Evolutionary conservation across 192 early-diverging fungal genomes (phyloP).

Genomic region (Entophlyctis luteolus): DNA sequence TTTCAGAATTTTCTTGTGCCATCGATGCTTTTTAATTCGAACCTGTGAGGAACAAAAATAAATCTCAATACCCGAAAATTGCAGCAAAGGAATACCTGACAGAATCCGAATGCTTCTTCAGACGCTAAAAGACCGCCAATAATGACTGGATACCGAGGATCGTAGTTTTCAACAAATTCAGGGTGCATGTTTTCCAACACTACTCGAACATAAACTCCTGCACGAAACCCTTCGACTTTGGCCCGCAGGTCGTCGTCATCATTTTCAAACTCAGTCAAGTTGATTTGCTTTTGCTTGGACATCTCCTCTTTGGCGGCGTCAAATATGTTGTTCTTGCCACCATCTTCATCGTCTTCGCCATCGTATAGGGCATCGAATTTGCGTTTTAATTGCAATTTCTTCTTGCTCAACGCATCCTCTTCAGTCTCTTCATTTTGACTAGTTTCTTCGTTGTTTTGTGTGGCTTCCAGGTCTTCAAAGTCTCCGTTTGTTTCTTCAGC

Average conservation of each 20-base stretch:
- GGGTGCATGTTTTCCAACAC: constrained; percentile 85
- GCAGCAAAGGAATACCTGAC: constrained; percentile 53
- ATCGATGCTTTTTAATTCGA: constrained; percentile 96
- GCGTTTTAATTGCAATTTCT: constrained; percentile 84
- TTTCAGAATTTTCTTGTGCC: constrained; percentile 93
- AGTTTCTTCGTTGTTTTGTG: constrained; percentile 31
- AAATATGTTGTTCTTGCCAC: constrained; percentile 77
- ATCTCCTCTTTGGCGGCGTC: constrained; percentile 86
- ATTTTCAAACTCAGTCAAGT: constrained; percentile 82
- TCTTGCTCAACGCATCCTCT: constrained; percentile 65
- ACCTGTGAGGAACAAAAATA: constrained; percentile 41
- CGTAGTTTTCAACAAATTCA: constrained; percentile 91
- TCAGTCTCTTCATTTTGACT: constrained; percentile 49
- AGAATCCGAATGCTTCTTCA: constrained; percentile 92
- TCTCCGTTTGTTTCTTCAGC: constrained; percentile 67
- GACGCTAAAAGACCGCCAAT: constrained; percentile 82
- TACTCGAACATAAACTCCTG: constrained; percentile 91
- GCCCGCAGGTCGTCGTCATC: constrained; percentile 69
- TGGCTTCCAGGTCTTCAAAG: constrained; percentile 72
- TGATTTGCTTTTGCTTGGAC: constrained; percentile 75
- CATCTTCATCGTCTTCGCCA: constrained; percentile 59
- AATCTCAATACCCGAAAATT: background rate
- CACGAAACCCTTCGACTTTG: constrained; percentile 85
- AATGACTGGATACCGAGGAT: constrained; percentile 86
- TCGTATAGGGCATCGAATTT: constrained; percentile 93